Conservation (phyloP, 345 rosid genomes). For the Hibiscus trionum region DNA sequence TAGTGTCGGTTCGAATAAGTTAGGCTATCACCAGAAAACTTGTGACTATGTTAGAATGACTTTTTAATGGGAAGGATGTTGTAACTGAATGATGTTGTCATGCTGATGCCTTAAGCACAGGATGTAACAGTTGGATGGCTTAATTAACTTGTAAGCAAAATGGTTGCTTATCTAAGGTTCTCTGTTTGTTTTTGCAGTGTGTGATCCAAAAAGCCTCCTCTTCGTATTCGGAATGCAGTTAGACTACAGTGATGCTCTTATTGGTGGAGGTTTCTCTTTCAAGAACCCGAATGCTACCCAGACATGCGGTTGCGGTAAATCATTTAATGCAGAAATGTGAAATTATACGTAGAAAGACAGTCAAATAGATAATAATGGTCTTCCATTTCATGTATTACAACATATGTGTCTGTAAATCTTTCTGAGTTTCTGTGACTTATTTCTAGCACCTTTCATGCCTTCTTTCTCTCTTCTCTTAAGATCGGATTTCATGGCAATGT, state of each 20-base stretch:
- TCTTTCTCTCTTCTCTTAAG: not conserved
- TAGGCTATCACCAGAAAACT: not conserved
- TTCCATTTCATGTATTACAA: not conserved
- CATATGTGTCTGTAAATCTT: not conserved
- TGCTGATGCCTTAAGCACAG: no score
- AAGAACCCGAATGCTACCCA: constrained; percentile 81
- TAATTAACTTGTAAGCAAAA: not conserved
- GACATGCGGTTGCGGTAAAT: constrained; percentile 1
- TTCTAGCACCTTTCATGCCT: not conserved
- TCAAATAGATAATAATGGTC: not conserved
- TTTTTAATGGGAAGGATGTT: not conserved
- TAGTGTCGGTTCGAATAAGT: not conserved
- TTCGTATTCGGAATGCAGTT: constrained; percentile 91
- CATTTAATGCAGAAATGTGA: constrained; percentile 43
- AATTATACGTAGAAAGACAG: constrained; percentile 12
- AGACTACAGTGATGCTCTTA: constrained; percentile 89
- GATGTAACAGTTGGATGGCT: not conserved
- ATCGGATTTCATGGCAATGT: no score
- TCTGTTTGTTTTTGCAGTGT: constrained; percentile 47
- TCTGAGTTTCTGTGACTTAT: not conserved
- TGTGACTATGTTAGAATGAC: not conserved
- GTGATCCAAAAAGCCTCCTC: constrained; percentile 98
- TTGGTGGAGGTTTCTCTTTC: constrained; percentile 96
- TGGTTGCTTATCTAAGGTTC: not conserved
- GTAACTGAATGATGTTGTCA: not conserved